A percentile compares a stretch with the other conserved stretches of the same genome.
Evolutionary conservation across 2,329 filamentous ascomycete species (phyloP).

Genomic region (Fusarium illudens): DNA sequence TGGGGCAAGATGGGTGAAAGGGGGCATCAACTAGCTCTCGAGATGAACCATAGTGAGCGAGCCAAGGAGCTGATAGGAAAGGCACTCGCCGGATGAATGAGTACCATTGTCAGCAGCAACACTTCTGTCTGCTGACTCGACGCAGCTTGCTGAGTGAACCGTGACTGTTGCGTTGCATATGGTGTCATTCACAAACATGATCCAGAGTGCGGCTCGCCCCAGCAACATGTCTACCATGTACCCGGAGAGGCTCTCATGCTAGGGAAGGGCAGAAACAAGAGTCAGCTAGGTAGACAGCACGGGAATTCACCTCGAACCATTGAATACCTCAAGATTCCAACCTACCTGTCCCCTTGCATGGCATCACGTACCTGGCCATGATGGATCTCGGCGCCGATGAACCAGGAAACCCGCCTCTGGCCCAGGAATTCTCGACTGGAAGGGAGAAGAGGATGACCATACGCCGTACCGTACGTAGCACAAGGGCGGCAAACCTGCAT

Average conservation of each 20-base stretch:
- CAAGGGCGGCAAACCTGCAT: conserved; percentile 3
- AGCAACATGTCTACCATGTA: not conserved
- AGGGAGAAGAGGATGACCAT: not conserved
- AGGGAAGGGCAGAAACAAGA: not conserved
- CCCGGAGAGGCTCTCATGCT: not conserved
- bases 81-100: conserved; percentile 57
- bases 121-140: not conserved
- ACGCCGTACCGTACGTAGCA: not conserved
- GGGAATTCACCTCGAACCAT: not conserved
- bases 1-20: conserved; percentile 77
- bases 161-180: not conserved
- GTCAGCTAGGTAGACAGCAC: not conserved
- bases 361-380: conserved; percentile 5
- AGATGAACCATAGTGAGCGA: conserved; percentile 70
- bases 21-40: conserved; percentile 70
- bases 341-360: conserved; percentile 9
- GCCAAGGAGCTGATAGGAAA: conserved; percentile 69
- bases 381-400: not conserved
- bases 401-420: not conserved
- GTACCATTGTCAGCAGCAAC: not conserved
- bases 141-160: not conserved
- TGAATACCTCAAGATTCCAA: not conserved
- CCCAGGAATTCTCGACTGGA: conserved; percentile 3
- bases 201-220: not conserved
- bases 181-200: not conserved